Percentiles rank a stretch among this genome's conserved stretches.
Conservation (phyloP, 352 stramenopile genomes). For the Blastocystis sp. region DNA sequence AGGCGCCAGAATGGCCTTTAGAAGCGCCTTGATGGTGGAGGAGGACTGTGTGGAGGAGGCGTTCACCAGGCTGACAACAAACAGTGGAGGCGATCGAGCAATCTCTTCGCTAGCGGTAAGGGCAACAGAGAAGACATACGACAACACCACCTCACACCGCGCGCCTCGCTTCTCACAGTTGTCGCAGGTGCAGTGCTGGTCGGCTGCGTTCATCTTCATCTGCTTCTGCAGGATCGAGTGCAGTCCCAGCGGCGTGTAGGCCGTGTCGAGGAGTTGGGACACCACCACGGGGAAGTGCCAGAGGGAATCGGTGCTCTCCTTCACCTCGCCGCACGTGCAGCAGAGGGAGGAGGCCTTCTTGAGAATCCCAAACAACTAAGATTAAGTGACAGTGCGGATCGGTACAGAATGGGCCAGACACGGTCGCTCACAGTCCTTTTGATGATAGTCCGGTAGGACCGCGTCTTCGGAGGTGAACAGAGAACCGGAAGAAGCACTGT, state of each 20-base stretch:
- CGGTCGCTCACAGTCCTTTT: neutral
- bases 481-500: neutral
- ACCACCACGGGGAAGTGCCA: slow-evolving; percentile 52
- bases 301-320: neutral
- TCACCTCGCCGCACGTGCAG: neutral
- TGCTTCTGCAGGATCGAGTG: slow-evolving; percentile 23
- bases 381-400: neutral
- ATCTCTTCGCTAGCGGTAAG: neutral
- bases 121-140: neutral
- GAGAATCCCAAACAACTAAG: slow-evolving; percentile 30
- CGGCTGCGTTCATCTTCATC: neutral
- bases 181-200: slow-evolving; percentile 2
- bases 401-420: slow-evolving; percentile 41
- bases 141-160: too few relatives aligned
- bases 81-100: slow-evolving; percentile 5
- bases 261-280: neutral
- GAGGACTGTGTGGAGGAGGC: neutral
- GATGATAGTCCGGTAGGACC: neutral
- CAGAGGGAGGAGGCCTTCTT: neutral
- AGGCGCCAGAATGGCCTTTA: neutral
- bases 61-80: slow-evolving; percentile 15
- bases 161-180: neutral
- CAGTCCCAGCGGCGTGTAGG: neutral
- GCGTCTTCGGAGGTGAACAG: too few relatives aligned
- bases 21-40: neutral